Evolutionary conservation across 1,139 yeast species (phyloP).

Genomic region (Yamadazyma spencermartinsiae): DNA sequence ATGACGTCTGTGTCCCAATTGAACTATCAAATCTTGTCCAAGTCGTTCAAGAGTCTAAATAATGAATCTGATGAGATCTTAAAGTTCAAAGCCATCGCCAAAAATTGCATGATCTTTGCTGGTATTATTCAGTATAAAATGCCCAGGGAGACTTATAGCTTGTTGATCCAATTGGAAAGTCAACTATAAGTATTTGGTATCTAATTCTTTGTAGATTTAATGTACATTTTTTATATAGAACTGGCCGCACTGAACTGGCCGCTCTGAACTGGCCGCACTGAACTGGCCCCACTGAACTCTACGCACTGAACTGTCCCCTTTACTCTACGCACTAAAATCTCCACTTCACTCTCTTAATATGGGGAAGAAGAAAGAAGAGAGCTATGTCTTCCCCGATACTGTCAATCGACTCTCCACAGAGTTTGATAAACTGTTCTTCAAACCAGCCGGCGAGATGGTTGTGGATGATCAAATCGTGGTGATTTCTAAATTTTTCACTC

Average conservation of each 20-base stretch:
- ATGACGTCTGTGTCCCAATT: constrained; percentile 77
- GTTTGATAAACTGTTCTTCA: constrained; percentile 28
- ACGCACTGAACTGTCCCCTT: neutral
- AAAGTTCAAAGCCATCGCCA: constrained; percentile 63
- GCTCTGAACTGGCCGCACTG: neutral
- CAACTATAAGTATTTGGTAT: constrained; percentile 19
- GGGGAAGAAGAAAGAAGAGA: constrained; percentile 10
- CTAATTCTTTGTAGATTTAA: neutral
- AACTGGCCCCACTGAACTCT: no score
- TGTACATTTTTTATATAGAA: neutral
- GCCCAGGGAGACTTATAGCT: constrained; percentile 88
- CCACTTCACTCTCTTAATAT: constrained; percentile 1
- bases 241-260: no score
- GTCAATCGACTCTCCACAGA: constrained; percentile 23
- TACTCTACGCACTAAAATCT: neutral
- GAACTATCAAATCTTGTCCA: constrained; percentile 47
- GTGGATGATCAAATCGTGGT: constrained; percentile 47
- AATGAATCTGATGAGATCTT: constrained; percentile 57
- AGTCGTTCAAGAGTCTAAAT: constrained; percentile 49
- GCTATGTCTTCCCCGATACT: constrained; percentile 26
- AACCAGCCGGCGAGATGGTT: constrained; percentile 34
- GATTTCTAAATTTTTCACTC: constrained; percentile 45
- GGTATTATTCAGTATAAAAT: constrained; percentile 94
- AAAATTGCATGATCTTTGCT: constrained; percentile 90
- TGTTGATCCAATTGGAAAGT: constrained; percentile 71